A percentile compares a stretch with the other conserved stretches of the same genome.
Conservation (phyloP, 1,139 yeast species). For the Candida gigantensis region DNA sequence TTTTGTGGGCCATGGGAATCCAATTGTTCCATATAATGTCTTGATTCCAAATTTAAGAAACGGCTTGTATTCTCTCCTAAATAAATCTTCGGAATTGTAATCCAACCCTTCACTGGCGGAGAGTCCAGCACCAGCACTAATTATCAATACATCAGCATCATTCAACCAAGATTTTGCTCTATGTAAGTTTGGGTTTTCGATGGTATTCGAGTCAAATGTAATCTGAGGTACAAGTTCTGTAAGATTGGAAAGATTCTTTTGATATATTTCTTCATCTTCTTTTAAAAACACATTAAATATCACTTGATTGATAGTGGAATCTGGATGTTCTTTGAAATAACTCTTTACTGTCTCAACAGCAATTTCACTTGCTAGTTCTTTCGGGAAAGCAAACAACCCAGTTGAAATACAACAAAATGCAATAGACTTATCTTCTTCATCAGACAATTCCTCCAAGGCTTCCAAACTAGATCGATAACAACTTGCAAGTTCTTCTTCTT, state of each 20-base stretch:
- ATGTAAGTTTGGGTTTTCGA: constrained; percentile 1
- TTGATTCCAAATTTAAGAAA: constrained; percentile 10
- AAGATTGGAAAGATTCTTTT: not conserved
- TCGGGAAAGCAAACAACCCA: constrained; percentile 11
- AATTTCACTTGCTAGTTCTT: constrained; percentile 8
- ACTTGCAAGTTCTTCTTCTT: constrained; percentile 5
- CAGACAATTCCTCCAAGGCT: constrained; percentile 5
- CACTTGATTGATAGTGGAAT: constrained; percentile 8
- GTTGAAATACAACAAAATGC: constrained; percentile 14
- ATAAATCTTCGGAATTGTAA: constrained; percentile 9
- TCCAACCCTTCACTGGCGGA: constrained; percentile 13
- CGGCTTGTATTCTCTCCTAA: constrained; percentile 8
- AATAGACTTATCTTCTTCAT: constrained; percentile 6
- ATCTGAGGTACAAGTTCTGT: not conserved
- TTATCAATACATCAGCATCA: constrained; percentile 7
- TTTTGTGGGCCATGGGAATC: constrained; percentile 11
- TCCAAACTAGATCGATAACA: constrained; percentile 9
- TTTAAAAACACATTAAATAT: constrained; percentile 11
- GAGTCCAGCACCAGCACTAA: constrained; percentile 13
- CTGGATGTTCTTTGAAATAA: constrained; percentile 5
- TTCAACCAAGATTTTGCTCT: constrained; percentile 4
- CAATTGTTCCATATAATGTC: constrained; percentile 10
- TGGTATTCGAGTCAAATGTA: not conserved
- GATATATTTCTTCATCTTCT: constrained; percentile 7
- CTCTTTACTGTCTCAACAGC: constrained; percentile 6